These are phyloP conservation scores for Phoenix roebelenii DNA, from an alignment of 176 grass and related monocot genomes.

Conservation along the genomic window DNA sequence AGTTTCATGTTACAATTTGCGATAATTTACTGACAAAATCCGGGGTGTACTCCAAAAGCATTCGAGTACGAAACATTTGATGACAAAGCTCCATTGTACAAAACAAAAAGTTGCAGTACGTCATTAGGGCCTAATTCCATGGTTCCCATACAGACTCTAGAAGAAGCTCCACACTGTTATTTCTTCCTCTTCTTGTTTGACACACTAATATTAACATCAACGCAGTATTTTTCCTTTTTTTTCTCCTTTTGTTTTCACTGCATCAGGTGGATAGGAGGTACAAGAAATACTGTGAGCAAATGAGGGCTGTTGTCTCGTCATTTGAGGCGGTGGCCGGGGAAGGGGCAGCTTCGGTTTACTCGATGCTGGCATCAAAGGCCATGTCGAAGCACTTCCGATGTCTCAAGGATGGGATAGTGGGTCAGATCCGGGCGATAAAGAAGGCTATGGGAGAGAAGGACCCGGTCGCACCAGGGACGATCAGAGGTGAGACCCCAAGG, in stretches of 20 bases:
- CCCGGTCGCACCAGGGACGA: no score
- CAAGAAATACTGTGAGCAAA: slow-evolving; percentile 78
- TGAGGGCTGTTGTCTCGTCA: slow-evolving; percentile 36
- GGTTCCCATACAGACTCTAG: no score
- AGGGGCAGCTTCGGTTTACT: slow-evolving; percentile 56
- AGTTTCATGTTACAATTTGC: no score
- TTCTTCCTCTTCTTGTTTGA: no score
- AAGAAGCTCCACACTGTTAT: no score
- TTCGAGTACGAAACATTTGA: neutral
- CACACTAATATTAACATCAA: no score
- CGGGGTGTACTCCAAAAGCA: neutral
- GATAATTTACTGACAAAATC: no score
- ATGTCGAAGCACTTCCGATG: slow-evolving; percentile 78
- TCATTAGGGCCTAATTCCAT: no score
- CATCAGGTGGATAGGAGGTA: slow-evolving; percentile 72
- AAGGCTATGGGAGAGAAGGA: slow-evolving; percentile 30
- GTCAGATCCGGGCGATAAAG: slow-evolving; percentile 37
- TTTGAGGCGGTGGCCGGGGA: slow-evolving; percentile 74
- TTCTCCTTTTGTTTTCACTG: no score
- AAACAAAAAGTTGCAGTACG: slow-evolving; percentile 10
- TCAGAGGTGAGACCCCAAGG: no score
- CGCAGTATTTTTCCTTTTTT: no score
- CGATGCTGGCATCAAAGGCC: slow-evolving; percentile 50
- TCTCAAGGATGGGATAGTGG: slow-evolving; percentile 67
- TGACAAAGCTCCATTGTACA: slow-evolving; percentile 15